A percentile compares a stretch with the other conserved stretches of the same genome.
Evolutionary conservation across 2,329 filamentous ascomycete species (phyloP).

Genomic region (Magnaporthiopsis incrustans): DNA sequence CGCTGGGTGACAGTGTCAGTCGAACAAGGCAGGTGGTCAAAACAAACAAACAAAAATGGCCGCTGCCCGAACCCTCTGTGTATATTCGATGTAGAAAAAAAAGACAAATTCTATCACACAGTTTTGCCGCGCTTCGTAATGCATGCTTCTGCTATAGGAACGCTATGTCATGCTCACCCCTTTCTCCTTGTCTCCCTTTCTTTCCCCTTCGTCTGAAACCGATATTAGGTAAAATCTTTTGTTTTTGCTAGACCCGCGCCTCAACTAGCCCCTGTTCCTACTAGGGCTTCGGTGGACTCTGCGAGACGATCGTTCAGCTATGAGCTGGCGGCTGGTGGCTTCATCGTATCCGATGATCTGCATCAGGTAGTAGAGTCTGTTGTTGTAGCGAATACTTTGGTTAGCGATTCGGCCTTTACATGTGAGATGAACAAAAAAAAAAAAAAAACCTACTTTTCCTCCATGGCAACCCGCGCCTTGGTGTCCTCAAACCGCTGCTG

Average conservation of each 20-base stretch:
- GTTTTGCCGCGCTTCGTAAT: background rate
- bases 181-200: background rate
- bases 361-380: constrained; percentile 42
- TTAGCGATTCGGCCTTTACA: constrained; percentile 16
- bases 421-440: background rate
- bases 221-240: background rate
- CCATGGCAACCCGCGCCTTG: constrained; percentile 57
- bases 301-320: constrained; percentile 30
- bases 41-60: background rate
- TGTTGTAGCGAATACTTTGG: background rate
- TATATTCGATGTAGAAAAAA: background rate
- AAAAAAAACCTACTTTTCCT: constrained; percentile 62
- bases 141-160: background rate
- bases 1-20: background rate
- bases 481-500: constrained; percentile 67
- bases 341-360: constrained; percentile 46
- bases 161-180: background rate
- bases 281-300: constrained; percentile 19
- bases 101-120: background rate
- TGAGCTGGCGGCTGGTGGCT: constrained; percentile 38
- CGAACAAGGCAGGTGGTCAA: background rate
- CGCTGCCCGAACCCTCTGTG: background rate
- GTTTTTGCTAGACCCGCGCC: background rate
- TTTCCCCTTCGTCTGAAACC: background rate
- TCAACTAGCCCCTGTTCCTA: constrained; percentile 5